Evolutionary conservation across 2,329 filamentous ascomycete genomes (phyloP).

Genomic region (Cladosporium sp.): DNA sequence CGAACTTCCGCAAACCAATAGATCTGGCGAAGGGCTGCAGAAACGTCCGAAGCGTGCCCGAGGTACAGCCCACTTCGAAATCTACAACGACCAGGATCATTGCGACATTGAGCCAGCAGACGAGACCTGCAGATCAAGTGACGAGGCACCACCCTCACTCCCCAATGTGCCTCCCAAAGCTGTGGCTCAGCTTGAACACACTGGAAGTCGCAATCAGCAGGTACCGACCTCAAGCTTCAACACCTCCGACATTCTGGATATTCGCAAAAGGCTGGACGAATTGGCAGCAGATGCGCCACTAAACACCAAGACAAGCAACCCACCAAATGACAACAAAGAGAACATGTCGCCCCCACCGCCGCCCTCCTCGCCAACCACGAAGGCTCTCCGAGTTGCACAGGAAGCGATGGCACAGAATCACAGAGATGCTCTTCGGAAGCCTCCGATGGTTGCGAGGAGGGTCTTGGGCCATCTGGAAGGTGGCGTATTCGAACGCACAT

Average conservation of each 20-base stretch:
- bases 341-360: neutral
- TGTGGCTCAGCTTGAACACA: neutral
- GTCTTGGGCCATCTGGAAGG: too few relatives aligned
- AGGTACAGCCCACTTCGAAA: too few relatives aligned
- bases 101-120: too few relatives aligned
- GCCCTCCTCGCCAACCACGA: neutral
- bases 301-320: neutral
- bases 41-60: too few relatives aligned
- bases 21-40: too few relatives aligned
- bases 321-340: neutral
- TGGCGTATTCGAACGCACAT: too few relatives aligned
- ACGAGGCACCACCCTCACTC: neutral
- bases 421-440: neutral
- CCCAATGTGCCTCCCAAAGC: neutral
- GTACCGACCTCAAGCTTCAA: neutral
- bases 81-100: too few relatives aligned
- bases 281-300: neutral
- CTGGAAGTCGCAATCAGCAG: neutral
- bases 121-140: too few relatives aligned
- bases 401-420: neutral
- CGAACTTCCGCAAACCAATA: too few relatives aligned
- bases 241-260: conserved; percentile 6
- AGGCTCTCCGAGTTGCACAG: neutral
- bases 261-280: neutral
- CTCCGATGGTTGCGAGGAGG: too few relatives aligned